These are phyloP conservation scores for Serendipita sp. DNA, from an alignment of 1,284 basidiomycete genomes.

Conservation along the genomic window DNA sequence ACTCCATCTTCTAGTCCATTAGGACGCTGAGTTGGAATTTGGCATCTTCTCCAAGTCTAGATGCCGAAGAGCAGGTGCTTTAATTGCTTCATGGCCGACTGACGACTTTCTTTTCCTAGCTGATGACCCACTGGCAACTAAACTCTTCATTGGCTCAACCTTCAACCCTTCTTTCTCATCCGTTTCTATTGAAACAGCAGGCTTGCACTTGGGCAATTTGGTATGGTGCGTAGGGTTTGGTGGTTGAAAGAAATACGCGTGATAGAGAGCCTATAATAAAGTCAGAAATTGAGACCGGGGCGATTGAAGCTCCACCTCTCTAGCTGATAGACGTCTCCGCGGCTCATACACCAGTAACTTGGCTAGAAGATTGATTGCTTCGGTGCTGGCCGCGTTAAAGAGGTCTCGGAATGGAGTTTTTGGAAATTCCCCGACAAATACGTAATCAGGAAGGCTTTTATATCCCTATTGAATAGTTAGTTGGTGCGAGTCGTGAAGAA, in stretches of 20 bases:
- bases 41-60: neutral
- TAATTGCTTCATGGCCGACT: neutral
- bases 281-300: constrained; percentile 5
- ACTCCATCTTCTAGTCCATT: too few relatives aligned
- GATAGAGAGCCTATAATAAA: constrained; percentile 44
- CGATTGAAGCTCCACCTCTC: constrained; percentile 38
- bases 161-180: neutral
- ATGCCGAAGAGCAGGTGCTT: neutral
- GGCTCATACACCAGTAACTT: constrained; percentile 82
- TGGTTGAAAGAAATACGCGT: constrained; percentile 63
- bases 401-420: constrained; percentile 71
- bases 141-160: neutral
- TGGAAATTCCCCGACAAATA: constrained; percentile 69
- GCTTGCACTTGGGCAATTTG: constrained; percentile 50
- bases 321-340: constrained; percentile 64
- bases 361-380: constrained; percentile 72
- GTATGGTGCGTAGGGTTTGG: constrained; percentile 72
- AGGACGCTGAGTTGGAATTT: too few relatives aligned
- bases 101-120: constrained; percentile 1
- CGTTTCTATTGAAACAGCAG: neutral
- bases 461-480: constrained; percentile 46
- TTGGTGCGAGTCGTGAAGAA: neutral
- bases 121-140: neutral
- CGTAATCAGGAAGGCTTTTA: constrained; percentile 78
- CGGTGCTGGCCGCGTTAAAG: constrained; percentile 81